A percentile compares a stretch with the other conserved stretches of the same genome.
Evolutionary conservation across 2,329 filamentous ascomycete genomes (phyloP).

Genomic region (Pseudogymnoascus sp.): DNA sequence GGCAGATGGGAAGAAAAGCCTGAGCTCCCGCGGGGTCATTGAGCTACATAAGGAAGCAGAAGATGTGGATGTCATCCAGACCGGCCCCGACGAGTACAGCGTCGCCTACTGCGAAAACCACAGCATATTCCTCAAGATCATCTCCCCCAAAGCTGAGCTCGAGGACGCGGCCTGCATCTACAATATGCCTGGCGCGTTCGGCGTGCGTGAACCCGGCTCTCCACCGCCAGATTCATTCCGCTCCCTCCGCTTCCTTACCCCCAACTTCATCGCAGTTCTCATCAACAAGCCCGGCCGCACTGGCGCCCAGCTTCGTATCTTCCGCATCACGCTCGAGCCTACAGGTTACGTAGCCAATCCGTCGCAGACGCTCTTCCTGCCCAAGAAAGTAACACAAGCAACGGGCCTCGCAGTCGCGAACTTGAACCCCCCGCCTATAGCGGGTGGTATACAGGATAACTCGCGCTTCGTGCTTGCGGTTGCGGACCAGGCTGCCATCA

Average conservation of each 20-base stretch:
- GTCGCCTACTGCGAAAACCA: conserved; percentile 73
- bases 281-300: conserved; percentile 51
- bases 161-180: conserved; percentile 46
- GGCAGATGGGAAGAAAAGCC: conserved; percentile 42
- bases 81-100: conserved; percentile 53
- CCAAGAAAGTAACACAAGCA: conserved; percentile 56
- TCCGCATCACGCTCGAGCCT: conserved; percentile 36
- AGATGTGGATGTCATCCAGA: conserved; percentile 63
- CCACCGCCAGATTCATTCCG: conserved; percentile 44
- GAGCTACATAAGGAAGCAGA: conserved; percentile 50
- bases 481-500: conserved; percentile 72
- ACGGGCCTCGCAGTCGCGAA: conserved; percentile 70
- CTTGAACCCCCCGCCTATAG: conserved; percentile 48
- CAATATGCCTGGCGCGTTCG: conserved; percentile 40
- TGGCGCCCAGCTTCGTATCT: conserved; percentile 48
- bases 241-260: conserved; percentile 50
- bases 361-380: conserved; percentile 48
- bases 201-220: conserved; percentile 29
- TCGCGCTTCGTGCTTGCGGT: conserved; percentile 75
- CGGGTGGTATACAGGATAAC: conserved; percentile 45
- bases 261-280: conserved; percentile 48
- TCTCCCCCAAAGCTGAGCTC: conserved; percentile 30
- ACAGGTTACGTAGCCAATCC: conserved; percentile 37
- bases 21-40: conserved; percentile 42
- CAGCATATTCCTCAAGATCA: conserved; percentile 53